These are phyloP conservation scores for Rutstroemia sp. DNA, from an alignment of 2,329 filamentous ascomycete species.

Conservation along the genomic window DNA sequence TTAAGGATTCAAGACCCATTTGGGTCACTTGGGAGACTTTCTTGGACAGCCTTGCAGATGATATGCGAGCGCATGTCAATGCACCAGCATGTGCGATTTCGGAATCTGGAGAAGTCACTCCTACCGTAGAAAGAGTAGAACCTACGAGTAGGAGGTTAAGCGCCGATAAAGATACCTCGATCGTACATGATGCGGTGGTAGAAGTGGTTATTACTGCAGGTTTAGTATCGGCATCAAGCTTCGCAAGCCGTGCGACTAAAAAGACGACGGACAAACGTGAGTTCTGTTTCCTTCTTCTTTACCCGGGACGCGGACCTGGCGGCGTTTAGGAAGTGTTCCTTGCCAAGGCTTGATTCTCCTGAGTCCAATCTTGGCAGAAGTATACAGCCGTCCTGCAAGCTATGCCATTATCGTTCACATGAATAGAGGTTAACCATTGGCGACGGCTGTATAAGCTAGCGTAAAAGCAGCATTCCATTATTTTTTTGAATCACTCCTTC, in stretches of 20 bases:
- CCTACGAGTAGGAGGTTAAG: constrained; percentile 13
- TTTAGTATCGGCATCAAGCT: constrained; percentile 12
- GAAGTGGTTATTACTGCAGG: constrained; percentile 56
- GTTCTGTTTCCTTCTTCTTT: not conserved
- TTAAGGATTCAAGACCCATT: constrained; percentile 57
- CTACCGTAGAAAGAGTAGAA: constrained; percentile 28
- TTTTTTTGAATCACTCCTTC: no score
- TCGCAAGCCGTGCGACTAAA: constrained; percentile 5
- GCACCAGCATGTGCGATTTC: constrained; percentile 4
- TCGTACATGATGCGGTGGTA: constrained; percentile 52
- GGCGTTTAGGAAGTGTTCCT: no score
- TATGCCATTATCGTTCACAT: no score
- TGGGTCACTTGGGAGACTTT: constrained; percentile 55
- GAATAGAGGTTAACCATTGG: no score
- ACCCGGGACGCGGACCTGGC: not conserved
- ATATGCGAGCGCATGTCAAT: constrained; percentile 13
- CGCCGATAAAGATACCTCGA: constrained; percentile 29
- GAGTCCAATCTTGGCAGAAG: no score
- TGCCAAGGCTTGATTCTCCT: no score
- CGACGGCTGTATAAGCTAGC: no score
- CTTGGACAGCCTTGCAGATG: constrained; percentile 42
- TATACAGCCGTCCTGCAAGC: no score
- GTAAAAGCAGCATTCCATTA: no score
- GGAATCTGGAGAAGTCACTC: constrained; percentile 26
- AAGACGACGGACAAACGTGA: not conserved